Evolutionary conservation across 257 asterid genomes (phyloP), one percentile per base, ranked within the genome.

Genomic region (Catharanthus roseus): DNA sequence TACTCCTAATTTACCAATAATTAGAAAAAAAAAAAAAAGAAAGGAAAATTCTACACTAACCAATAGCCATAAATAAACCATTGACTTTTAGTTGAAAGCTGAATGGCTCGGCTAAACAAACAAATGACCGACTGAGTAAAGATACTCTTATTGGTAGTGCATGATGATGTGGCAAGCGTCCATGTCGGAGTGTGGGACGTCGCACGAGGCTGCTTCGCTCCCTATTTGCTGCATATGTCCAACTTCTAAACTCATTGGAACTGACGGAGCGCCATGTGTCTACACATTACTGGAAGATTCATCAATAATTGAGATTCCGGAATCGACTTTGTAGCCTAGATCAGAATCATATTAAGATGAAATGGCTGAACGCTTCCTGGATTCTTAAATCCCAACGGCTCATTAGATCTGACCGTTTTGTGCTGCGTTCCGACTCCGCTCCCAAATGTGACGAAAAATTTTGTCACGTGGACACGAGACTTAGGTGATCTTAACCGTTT

Each of bases 161-260:
- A 28, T 44, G 42, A 47, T 47, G 53, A 67, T 2, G 26, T 67
- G 42, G 24, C 7, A 11, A 0, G 68, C 16, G 49, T 34, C 23
- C 33, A 16, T 81, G 75, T 68, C 79, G 51, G 5, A 10, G 16
- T 10, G 63, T 0, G 63, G 41, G 42, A 38, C 7, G 65, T 24
- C 64, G 36, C 65, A 28, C 42, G 56, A 64, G 86, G 80, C 72
- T 4, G 74, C 74, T 47, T 67, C 84, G 57, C 60, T 58, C 70
- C 82, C 92, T 62, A 75, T 75, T 81, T 71, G 86, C 86, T 80
- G 82, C 93, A 73, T 76, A 74, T 72, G 58, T 39, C 47, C 34
- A 36, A 73, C 76, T 73, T 62, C 64, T 50, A 65, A 33, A 53
- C 16, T n/a, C 75, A 73, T 51, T 68, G 85, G 81, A 77, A 79